Base-by-base conservation (phyloP, 176 grass and related monocot species). In the Triticum turgidum region DNA sequence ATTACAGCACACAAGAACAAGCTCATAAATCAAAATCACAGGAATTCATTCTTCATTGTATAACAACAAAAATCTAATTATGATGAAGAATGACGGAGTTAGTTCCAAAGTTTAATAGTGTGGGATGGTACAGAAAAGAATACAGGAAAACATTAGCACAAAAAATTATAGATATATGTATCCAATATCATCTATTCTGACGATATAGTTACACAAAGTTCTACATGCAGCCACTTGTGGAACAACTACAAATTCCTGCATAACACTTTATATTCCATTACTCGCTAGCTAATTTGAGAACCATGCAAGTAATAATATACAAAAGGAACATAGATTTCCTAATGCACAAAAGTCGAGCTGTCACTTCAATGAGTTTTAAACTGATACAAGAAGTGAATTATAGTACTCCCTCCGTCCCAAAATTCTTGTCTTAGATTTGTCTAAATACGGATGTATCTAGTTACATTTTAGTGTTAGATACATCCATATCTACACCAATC, bases 241-340 rank as follows among this genome's bases (percentile, higher is more conserved):
- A 74, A 76, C 7, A 47, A 27, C 30, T 32, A 69, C n/a, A 11
- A 34, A 21, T 69, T 44, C 27, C 3, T 69, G 11, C 18, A n/a
- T 81, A 14, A 25, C 33, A 15, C 42, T 81, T 49, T 68, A 22
- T 34, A 82, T 82, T 69, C 25, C 65, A 56, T 70, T 35, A 70
- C 32, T 70, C 30, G 37, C 33, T 56, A 38, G 29, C 20, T 70
- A 15, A 49, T 51, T 59, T 29, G n/a, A 11, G 12, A 76, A 87
- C 72, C 47, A 33, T 13, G 5, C 86, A 76, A 5, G 59, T 66
- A 80, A 39, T 25, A 72, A 39, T 25, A 72, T 76, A 71, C 66
- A 80, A 4, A 35, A n/a, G 1, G n/a, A 18, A 52, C 29, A 37
- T 61, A 45, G 24, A 78, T 34, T 39, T 74, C 80, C 14, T 62